Evolutionary conservation across 495 filamentous ascomycete genomes (phyloP).

Genomic region (Aspergillus asperescens): DNA sequence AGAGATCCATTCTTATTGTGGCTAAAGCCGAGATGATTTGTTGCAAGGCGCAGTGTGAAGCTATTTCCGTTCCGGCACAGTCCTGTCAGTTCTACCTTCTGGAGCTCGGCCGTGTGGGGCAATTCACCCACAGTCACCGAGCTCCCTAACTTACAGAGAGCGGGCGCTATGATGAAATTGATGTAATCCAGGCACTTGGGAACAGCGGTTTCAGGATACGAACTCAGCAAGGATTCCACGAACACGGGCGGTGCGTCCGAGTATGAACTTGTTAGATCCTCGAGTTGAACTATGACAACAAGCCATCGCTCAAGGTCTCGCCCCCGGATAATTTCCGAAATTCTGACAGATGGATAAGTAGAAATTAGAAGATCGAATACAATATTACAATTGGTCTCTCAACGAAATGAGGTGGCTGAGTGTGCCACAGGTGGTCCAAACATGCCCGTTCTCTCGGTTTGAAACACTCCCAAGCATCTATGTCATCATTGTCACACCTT

Average conservation of each 20-base stretch:
- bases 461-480: not conserved
- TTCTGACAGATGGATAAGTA: not conserved
- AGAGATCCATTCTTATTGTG: conserved; percentile 25
- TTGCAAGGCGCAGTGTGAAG: not conserved
- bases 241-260: too few relatives aligned
- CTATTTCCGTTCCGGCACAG: too few relatives aligned
- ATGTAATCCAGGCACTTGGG: not conserved
- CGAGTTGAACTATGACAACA: too few relatives aligned
- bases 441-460: not conserved
- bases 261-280: too few relatives aligned
- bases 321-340: too few relatives aligned
- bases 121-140: not conserved
- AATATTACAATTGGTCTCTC: not conserved
- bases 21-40: not conserved
- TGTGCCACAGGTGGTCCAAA: not conserved
- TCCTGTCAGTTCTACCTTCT: too few relatives aligned
- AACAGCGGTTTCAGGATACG: not conserved
- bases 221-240: not conserved
- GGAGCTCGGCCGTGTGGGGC: not conserved
- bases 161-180: not conserved
- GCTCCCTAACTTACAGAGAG: not conserved
- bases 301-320: too few relatives aligned
- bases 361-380: not conserved
- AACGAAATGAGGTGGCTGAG: not conserved
- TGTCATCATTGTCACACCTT: not conserved